phyloP scores from a whole-genome alignment of 2,329 filamentous ascomycete genomes.

The Tetracladium maxilliforme region DNA sequence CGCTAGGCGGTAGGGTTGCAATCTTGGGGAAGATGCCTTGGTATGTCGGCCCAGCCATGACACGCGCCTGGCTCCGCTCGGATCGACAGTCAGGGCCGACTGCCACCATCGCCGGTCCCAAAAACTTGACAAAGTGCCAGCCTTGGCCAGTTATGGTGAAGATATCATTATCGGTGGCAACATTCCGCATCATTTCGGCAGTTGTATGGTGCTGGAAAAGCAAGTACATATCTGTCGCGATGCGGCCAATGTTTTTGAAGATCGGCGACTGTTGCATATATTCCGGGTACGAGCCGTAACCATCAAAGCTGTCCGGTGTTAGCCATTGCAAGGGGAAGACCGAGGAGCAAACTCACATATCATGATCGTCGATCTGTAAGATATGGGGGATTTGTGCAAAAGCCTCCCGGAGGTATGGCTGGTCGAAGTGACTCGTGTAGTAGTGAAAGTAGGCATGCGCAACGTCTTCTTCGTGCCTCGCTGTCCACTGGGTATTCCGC shows the following conservation, averaged over 20 bases:
- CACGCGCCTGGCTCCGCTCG: slow-evolving; percentile 77
- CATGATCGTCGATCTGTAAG: slow-evolving; percentile 87
- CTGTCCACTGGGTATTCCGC: slow-evolving; percentile 83
- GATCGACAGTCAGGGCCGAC: slow-evolving; percentile 86
- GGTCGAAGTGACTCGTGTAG: slow-evolving; percentile 96
- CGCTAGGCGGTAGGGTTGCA: slow-evolving; percentile 74
- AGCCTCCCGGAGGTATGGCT: slow-evolving; percentile 83
- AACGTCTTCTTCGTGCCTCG: slow-evolving; percentile 88
- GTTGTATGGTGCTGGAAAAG: slow-evolving; percentile 98
- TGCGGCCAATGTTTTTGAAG: slow-evolving; percentile 94
- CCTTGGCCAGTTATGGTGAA: slow-evolving; percentile 96
- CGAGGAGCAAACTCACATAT: slow-evolving; percentile 58
- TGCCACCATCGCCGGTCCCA: slow-evolving; percentile 81
- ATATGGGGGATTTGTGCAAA: slow-evolving; percentile 96
- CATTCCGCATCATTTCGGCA: slow-evolving; percentile 78
- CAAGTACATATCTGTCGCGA: slow-evolving; percentile 95
- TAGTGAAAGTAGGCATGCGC: slow-evolving; percentile 97
- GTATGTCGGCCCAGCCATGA: slow-evolving; percentile 92
- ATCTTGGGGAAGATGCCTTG: slow-evolving; percentile 96
- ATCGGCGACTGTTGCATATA: slow-evolving; percentile 97
- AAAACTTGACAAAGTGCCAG: slow-evolving; percentile 97
- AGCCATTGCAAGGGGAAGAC: slow-evolving; percentile 2
- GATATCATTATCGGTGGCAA: slow-evolving; percentile 75
- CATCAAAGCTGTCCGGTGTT: slow-evolving; percentile 60
- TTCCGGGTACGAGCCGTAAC: slow-evolving; percentile 91